These are phyloP conservation scores for Rhizopus microsporus DNA, from an alignment of 371 early-diverging fungal species.

Conservation along the genomic window DNA sequence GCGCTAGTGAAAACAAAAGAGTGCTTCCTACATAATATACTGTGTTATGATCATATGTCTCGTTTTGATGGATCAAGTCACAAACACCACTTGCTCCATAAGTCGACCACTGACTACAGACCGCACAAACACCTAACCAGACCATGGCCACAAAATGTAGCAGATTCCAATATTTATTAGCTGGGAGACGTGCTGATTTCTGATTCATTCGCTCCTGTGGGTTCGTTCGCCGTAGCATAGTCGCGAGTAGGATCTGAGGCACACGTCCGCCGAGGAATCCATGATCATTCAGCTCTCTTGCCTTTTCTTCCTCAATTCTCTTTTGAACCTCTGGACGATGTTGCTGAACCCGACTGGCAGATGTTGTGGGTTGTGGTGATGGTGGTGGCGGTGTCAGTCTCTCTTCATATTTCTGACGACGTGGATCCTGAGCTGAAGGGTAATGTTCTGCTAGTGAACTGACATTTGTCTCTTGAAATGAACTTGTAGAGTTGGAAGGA, in stretches of 20 bases:
- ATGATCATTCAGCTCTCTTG: conserved; percentile 7
- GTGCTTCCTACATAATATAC: conserved; percentile 31
- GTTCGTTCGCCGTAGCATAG: conserved; percentile 17
- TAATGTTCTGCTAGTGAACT: conserved; percentile 29
- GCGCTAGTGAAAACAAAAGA: neutral
- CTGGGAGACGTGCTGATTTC: conserved; percentile 9
- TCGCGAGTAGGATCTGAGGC: conserved; percentile 11
- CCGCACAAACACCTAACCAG: conserved; percentile 49
- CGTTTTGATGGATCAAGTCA: conserved; percentile 19
- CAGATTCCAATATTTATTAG: conserved; percentile 54
- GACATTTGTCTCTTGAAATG: neutral
- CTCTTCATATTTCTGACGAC: conserved; percentile 24
- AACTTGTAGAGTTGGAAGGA: conserved; percentile 25
- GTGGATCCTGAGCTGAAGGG: conserved; percentile 16
- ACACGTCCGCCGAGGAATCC: conserved; percentile 16
- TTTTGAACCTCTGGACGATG: conserved; percentile 19
- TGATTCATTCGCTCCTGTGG: neutral
- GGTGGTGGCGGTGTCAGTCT: conserved; percentile 7
- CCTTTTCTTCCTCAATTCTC: conserved; percentile 24
- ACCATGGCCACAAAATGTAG: conserved; percentile 53
- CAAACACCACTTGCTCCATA: conserved; percentile 40
- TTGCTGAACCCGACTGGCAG: conserved; percentile 6
- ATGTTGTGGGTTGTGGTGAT: conserved; percentile 21
- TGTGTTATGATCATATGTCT: conserved; percentile 1
- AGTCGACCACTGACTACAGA: conserved; percentile 44